Evolutionary conservation across 768 basidiomycete genomes (phyloP), one percentile per base, ranked within the genome.

Genomic region (Pluteus cervinus): DNA sequence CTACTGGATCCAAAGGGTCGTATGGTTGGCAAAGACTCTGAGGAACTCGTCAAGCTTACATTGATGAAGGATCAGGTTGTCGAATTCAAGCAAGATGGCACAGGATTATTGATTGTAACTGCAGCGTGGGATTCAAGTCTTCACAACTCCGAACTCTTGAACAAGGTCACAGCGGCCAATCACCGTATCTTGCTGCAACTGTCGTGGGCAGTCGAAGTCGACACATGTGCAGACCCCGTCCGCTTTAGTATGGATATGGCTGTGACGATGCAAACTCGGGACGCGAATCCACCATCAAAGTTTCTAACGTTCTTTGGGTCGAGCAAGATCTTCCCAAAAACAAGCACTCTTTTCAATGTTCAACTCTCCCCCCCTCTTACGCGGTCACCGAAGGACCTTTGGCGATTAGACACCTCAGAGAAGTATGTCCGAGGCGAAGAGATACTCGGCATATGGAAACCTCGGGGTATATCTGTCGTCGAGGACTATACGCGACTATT

Each of bases 341-440:
- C 81, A 25, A 87, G 84, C 51, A 76, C 79, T n/a, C 73, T 96
- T 30, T 99, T 93, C 67, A 75, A 69, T 22, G 72, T 98, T 33
- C 72, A 75, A 30, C 69, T 98, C 22, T 78, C 79, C 3, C 92
- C 94, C 9, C 85, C 88, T 11, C 63, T 88, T 43, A 90, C 88
- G 14, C 79, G 89, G 29, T 91, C 86, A 1, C 75, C 89, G 2
- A 79, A 79, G 54, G 92, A 97, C 45, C 68, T 99, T 10, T 97
- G 94, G 96, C 69, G 92, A 26, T 67, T 98, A 36, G 91, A 99
- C 62, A 97, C 94, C 1, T 81, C 87, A 20, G 86, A 88, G 61
- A 93, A 91, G 56, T 97, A 93, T 59, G 92, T 99, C 0, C 75
- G 82, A 30, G 94, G 94, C 6, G 93, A 98, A 56, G 93, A 97